phyloP scores from a whole-genome alignment of 441 rosid species.

The Brassica balearica region DNA sequence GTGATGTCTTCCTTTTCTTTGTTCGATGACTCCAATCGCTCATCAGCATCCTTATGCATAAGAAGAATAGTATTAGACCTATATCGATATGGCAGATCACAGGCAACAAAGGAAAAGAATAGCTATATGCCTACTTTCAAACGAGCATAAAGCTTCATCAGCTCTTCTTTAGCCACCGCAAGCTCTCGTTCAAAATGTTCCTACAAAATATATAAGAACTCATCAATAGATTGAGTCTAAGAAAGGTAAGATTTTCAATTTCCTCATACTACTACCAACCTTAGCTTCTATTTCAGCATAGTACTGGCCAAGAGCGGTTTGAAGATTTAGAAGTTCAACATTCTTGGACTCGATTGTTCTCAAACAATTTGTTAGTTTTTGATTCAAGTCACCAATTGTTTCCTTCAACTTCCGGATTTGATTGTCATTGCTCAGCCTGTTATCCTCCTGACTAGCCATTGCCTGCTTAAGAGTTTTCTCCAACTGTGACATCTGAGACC shows the following conservation, averaged over 20 bases:
- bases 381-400: slow-evolving; percentile 63
- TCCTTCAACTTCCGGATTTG: slow-evolving; percentile 69
- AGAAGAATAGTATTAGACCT: neutral
- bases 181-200: slow-evolving; percentile 79
- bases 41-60: slow-evolving; percentile 59
- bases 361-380: slow-evolving; percentile 62
- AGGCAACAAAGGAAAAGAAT: slow-evolving; percentile 4
- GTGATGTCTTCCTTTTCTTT: slow-evolving; percentile 74
- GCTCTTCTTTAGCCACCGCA: slow-evolving; percentile 76
- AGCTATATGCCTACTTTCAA: slow-evolving; percentile 69
- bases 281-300: slow-evolving; percentile 90
- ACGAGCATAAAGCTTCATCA: slow-evolving; percentile 59
- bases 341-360: slow-evolving; percentile 69
- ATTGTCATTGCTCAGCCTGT: slow-evolving; percentile 48
- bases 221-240: neutral
- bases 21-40: slow-evolving; percentile 52
- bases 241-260: neutral
- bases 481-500: slow-evolving; percentile 65
- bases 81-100: neutral
- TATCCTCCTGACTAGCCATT: slow-evolving; percentile 65
- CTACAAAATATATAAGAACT: slow-evolving; percentile 40
- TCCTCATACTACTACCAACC: slow-evolving; percentile 60
- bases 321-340: slow-evolving; percentile 82
- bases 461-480: slow-evolving; percentile 79
- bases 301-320: slow-evolving; percentile 94